Conservation (phyloP, 164 flowering plant species). For the Dillenia turbinata region DNA sequence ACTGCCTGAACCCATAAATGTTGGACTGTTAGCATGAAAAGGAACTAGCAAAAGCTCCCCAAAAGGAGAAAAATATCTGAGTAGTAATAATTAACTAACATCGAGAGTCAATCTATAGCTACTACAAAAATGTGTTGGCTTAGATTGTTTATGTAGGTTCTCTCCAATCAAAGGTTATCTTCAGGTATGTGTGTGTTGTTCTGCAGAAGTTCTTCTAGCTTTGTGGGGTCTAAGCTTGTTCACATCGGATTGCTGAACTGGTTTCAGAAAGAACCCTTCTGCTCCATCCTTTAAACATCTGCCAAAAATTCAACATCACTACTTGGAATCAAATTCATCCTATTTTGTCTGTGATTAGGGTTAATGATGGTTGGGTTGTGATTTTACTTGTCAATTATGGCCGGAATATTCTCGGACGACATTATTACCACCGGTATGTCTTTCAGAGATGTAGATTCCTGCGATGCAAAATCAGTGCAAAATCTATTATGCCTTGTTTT, state of each 20-base stretch:
- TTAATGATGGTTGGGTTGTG: background rate
- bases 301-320: constrained; percentile 10
- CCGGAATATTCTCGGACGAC: constrained; percentile 54
- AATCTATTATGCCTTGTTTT: background rate
- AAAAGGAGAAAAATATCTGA: no score
- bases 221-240: constrained; percentile 51
- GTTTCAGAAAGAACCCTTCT: constrained; percentile 65
- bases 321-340: constrained; percentile 1
- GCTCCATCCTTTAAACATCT: constrained; percentile 74
- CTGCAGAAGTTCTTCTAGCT: constrained; percentile 28
- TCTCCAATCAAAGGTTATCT: no score
- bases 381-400: constrained; percentile 42
- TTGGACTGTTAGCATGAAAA: no score
- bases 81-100: no score
- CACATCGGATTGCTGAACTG: constrained; percentile 56
- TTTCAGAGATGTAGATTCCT: constrained; percentile 39
- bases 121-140: no score
- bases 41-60: no score
- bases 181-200: constrained; percentile 3
- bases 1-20: no score
- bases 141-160: no score
- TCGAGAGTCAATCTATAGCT: no score
- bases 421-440: constrained; percentile 56
- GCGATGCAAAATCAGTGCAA: constrained; percentile 17
- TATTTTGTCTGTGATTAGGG: background rate